Evolutionary conservation across 257 asterid genomes (phyloP).

Genomic region (Scutellaria barbata): DNA sequence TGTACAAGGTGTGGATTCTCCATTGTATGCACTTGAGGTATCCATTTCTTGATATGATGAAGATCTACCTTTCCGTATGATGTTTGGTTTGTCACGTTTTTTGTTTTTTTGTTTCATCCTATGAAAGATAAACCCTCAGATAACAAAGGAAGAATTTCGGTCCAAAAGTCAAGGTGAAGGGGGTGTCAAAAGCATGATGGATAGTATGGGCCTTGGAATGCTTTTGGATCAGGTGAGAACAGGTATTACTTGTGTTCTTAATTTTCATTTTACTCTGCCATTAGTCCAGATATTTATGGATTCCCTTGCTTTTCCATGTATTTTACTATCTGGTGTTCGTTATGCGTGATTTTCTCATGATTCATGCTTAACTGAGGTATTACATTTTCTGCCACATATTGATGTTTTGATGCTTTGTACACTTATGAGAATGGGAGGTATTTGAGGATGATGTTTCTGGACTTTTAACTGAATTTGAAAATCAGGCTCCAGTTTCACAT

Average conservation of each 20-base stretch:
- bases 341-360: slow-evolving; percentile 17
- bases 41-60: slow-evolving; percentile 27
- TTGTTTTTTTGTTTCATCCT: slow-evolving; percentile 27
- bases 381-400: slow-evolving; percentile 16
- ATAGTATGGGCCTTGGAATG: slow-evolving; percentile 72
- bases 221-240: slow-evolving; percentile 63
- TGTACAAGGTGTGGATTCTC: slow-evolving; percentile 74
- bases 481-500: too few species aligned
- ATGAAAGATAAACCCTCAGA: slow-evolving; percentile 67
- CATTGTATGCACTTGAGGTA: slow-evolving; percentile 78
- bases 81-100: slow-evolving; percentile 21
- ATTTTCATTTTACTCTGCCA: background rate
- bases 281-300: background rate
- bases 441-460: too few species aligned
- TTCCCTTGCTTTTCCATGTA: background rate
- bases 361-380: slow-evolving; percentile 10
- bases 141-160: slow-evolving; percentile 55
- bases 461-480: too few species aligned
- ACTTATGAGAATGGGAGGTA: background rate
- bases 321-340: background rate
- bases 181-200: slow-evolving; percentile 60
- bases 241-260: slow-evolving; percentile 19
- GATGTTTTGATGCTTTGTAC: background rate
- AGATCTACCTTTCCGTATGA: background rate
- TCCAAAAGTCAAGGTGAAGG: slow-evolving; percentile 44